Evolutionary conservation across 306 rosid genomes (phyloP), one percentile per base, ranked within the genome.

Genomic region (Castanospermum australe): DNA sequence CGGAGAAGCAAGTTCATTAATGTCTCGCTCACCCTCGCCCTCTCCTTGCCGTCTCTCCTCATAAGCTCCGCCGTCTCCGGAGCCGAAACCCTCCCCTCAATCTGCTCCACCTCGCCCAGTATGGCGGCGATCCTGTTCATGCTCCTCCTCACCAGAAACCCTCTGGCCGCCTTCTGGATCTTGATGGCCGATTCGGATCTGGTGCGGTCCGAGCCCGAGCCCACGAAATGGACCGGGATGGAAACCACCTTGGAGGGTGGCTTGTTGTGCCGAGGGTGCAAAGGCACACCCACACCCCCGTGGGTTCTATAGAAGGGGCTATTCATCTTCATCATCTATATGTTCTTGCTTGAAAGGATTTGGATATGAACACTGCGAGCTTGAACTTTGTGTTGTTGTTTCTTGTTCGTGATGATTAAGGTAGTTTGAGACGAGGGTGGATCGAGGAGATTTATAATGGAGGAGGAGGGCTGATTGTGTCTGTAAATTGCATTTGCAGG

Each of bases 81-180:
- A 72, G 28, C 35, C 5, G 66, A 39, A 24, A 88, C 51, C 32
- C 5, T 82, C 33, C 24, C 84, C 73, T 80, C 89, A 5, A 92
- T 82, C 75, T 65, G 79, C 9, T 80, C 79, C 17, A 94, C 85
- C 47, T 94, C 91, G 0, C 68, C 52, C 47, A 74, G 84, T 9
- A 89, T 24, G 1, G 78, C 83, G 2, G 73, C 76, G 32, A 94
- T 88, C 82, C 77, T 89, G 82, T 70, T 89, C 88, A 94, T 8
- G 57, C 54, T 86, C 48, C 81, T 88, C 79, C 97, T 88, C 86
- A 87, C 94, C 54, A 86, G 11, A 41, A 71, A 90, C 2, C 94
- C 96, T 75, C 94, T 80, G 61, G 81, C 66, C 22, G 63, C 79
- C 86, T 75, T 92, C 87, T 94, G 94, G 36, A 94, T 90, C 85